A percentile compares a stretch with the other conserved stretches of the same genome.
Conservation (phyloP, 768 basidiomycete species). For the Boletus sp. region DNA sequence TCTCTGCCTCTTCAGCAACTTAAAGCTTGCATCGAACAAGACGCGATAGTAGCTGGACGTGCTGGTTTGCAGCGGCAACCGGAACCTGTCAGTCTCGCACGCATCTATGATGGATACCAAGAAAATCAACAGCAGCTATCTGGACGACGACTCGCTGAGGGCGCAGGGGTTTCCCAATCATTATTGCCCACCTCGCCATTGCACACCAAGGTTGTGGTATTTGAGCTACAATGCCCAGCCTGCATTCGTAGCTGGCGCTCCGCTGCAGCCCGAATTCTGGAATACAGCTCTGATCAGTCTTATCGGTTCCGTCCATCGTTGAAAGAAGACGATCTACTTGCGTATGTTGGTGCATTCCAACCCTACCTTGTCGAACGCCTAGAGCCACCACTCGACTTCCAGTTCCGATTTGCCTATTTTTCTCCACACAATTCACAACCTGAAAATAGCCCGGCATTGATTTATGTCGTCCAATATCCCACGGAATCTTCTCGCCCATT, state of each 20-base stretch:
- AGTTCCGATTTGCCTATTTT: not conserved
- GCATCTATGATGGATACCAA: not conserved
- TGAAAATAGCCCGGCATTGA: not conserved
- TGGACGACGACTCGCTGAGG: not conserved
- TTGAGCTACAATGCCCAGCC: too few relatives aligned
- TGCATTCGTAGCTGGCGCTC: constrained; percentile 39
- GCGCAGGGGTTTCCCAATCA: constrained; percentile 13
- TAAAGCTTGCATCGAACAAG: too few relatives aligned
- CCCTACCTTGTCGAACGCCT: not conserved
- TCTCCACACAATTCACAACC: too few relatives aligned
- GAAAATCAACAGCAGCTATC: not conserved
- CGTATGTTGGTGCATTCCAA: constrained; percentile 25
- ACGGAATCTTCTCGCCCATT: too few relatives aligned
- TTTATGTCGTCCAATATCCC: not conserved
- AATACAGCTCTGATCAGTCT: too few relatives aligned
- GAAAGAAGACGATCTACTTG: not conserved
- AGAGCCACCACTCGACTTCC: not conserved
- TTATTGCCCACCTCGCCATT: constrained; percentile 39
- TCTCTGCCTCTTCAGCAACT: too few relatives aligned
- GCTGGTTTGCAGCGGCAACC: not conserved
- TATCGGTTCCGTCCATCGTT: too few relatives aligned
- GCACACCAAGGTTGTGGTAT: constrained; percentile 29
- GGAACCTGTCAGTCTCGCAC: not conserved
- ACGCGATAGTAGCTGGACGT: constrained; percentile 21
- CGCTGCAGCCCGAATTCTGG: constrained; percentile 31